phyloP scores from a whole-genome alignment of 306 rosid species.

The Abrus precatorius region DNA sequence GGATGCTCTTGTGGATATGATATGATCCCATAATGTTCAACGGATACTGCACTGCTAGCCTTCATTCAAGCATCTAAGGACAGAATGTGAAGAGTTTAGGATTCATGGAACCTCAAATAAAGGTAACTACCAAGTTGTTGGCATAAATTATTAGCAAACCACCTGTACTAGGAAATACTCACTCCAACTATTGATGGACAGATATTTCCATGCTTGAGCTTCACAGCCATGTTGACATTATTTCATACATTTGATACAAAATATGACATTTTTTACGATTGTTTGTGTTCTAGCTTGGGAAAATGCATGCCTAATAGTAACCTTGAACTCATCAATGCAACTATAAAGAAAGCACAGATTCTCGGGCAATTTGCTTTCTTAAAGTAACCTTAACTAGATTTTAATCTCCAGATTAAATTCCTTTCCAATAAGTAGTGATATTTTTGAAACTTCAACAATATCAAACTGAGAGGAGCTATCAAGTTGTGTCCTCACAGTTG shows the following conservation, averaged over 20 bases:
- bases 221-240: constrained; percentile 28
- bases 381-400: constrained; percentile 33
- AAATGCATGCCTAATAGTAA: neutral
- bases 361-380: neutral
- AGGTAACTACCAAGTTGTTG: neutral
- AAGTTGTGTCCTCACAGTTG: constrained; percentile 42
- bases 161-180: neutral
- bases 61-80: neutral
- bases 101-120: neutral
- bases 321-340: neutral
- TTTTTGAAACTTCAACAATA: constrained; percentile 53
- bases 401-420: constrained; percentile 63
- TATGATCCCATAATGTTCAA: neutral
- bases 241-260: neutral
- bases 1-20: neutral
- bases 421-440: constrained; percentile 70
- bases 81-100: neutral
- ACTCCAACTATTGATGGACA: neutral
- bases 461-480: constrained; percentile 52
- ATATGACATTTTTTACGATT: constrained; percentile 8
- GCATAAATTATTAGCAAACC: neutral
- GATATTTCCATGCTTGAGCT: neutral
- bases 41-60: neutral
- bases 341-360: constrained; percentile 5
- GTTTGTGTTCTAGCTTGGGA: neutral